These are phyloP conservation scores for Austroboletus novae-zelandiae DNA, from an alignment of 1,284 basidiomycete species.

Conservation along the genomic window DNA sequence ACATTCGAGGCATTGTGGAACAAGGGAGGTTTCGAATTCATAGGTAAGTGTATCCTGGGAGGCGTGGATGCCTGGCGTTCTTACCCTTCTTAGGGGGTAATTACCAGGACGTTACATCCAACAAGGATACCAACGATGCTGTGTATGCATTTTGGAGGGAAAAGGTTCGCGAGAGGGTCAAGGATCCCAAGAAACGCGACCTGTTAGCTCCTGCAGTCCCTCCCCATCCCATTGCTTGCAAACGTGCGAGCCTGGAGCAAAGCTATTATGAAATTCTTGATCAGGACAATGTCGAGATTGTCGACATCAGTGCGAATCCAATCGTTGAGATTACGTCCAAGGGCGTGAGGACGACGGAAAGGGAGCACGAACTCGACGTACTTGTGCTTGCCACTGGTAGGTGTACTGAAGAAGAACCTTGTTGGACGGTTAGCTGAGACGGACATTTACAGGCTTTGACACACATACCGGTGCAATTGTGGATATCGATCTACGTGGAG, in stretches of 20 bases:
- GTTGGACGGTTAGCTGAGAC: neutral
- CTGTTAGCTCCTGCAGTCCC: conserved; percentile 10
- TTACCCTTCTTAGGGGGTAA: neutral
- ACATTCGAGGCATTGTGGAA: conserved; percentile 14
- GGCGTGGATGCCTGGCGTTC: neutral
- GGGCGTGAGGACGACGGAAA: conserved; percentile 6
- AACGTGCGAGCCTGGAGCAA: conserved; percentile 9
- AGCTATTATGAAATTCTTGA: conserved; percentile 14
- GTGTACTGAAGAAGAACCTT: neutral
- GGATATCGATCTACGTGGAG: conserved; percentile 9
- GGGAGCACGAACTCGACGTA: conserved; percentile 14
- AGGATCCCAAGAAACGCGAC: conserved; percentile 12
- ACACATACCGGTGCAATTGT: conserved; percentile 2
- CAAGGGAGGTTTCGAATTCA: conserved; percentile 4
- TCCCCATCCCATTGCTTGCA: conserved; percentile 7
- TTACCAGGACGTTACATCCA: neutral
- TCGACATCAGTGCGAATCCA: conserved; percentile 7
- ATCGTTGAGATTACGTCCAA: conserved; percentile 10
- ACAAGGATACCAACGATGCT: conserved; percentile 1
- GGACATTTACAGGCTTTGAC: conserved; percentile 7
- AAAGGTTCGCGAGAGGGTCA: conserved; percentile 10
- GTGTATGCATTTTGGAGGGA: conserved; percentile 16
- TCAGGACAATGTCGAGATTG: conserved; percentile 17
- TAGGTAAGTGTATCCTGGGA: neutral
- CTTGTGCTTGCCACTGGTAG: conserved; percentile 14